These are phyloP conservation scores for Globisporangium carolinianum DNA, from an alignment of 352 stramenopile genomes.

Conservation along the genomic window DNA sequence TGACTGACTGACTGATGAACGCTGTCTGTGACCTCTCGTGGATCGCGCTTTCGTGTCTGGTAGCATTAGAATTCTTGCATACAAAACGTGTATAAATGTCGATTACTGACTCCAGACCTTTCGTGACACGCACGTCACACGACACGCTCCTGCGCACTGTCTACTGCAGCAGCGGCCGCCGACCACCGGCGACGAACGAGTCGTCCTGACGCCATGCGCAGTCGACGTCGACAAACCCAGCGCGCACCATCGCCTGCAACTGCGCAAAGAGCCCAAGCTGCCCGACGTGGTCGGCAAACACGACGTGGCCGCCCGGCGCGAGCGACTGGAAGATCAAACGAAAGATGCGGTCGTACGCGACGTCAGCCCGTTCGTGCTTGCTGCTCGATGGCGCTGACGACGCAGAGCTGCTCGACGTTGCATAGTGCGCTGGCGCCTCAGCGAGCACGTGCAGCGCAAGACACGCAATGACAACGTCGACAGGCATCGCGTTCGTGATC, in stretches of 20 bases:
- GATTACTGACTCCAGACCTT: no score
- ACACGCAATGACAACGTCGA: constrained; percentile 56
- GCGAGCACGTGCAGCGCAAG: constrained; percentile 65
- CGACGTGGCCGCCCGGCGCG: constrained; percentile 49
- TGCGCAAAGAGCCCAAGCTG: constrained; percentile 60
- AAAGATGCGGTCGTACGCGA: constrained; percentile 51
- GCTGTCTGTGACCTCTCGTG: background rate
- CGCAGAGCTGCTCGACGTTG: background rate
- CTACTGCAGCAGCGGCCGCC: constrained; percentile 19
- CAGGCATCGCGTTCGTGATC: constrained; percentile 18
- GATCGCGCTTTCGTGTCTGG: no score
- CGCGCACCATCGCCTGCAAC: constrained; percentile 39
- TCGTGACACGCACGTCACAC: no score
- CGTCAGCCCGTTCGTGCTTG: constrained; percentile 9
- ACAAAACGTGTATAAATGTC: no score
- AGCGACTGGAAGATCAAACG: constrained; percentile 41
- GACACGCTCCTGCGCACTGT: background rate
- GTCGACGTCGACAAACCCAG: constrained; percentile 70
- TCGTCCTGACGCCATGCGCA: constrained; percentile 68
- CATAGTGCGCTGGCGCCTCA: constrained; percentile 49
- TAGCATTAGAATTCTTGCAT: no score
- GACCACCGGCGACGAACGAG: constrained; percentile 64
- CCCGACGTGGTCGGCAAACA: constrained; percentile 71
- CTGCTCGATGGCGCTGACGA: background rate
- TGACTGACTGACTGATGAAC: background rate